Percentiles rank a stretch among this genome's conserved stretches.
Evolutionary conservation across 2,329 filamentous ascomycete species (phyloP).

Genomic region (Monilinia polystroma): DNA sequence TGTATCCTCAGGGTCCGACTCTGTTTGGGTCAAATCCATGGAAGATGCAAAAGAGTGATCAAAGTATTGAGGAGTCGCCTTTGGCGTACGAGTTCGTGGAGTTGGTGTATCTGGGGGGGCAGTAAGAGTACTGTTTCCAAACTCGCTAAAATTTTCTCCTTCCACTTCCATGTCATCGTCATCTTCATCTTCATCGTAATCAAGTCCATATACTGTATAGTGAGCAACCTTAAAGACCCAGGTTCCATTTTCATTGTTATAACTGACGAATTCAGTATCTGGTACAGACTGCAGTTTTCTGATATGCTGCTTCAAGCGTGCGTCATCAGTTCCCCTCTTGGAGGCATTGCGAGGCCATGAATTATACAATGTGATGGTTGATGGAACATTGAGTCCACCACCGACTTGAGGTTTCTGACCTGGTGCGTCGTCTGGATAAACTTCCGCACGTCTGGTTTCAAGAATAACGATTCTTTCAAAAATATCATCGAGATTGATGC

Average conservation of each 20-base stretch:
- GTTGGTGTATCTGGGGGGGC: slow-evolving; percentile 47
- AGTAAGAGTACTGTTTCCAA: slow-evolving; percentile 51
- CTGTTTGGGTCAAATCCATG: slow-evolving; percentile 41
- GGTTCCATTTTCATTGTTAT: slow-evolving; percentile 74
- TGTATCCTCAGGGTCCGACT: slow-evolving; percentile 41
- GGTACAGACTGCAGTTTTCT: slow-evolving; percentile 74
- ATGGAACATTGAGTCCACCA: slow-evolving; percentile 88
- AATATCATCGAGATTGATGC: slow-evolving; percentile 76
- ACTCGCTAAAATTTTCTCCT: slow-evolving; percentile 46
- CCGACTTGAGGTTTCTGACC: slow-evolving; percentile 79
- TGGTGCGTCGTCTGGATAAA: slow-evolving; percentile 64
- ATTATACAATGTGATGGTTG: slow-evolving; percentile 83
- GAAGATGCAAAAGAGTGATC: slow-evolving; percentile 41
- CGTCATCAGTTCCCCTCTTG: slow-evolving; percentile 61
- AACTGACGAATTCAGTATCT: slow-evolving; percentile 79
- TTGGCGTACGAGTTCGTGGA: slow-evolving; percentile 39
- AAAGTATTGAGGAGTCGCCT: slow-evolving; percentile 25
- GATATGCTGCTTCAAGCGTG: slow-evolving; percentile 76
- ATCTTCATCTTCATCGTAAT: slow-evolving; percentile 66
- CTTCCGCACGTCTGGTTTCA: slow-evolving; percentile 75
- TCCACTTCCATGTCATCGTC: slow-evolving; percentile 63
- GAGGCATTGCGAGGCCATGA: slow-evolving; percentile 80
- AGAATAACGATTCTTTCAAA: slow-evolving; percentile 75
- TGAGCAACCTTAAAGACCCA: slow-evolving; percentile 96
- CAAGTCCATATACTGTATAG: slow-evolving; percentile 91